Conservation (phyloP, 306 rosid species). For the Coriaria nepalensis region DNA sequence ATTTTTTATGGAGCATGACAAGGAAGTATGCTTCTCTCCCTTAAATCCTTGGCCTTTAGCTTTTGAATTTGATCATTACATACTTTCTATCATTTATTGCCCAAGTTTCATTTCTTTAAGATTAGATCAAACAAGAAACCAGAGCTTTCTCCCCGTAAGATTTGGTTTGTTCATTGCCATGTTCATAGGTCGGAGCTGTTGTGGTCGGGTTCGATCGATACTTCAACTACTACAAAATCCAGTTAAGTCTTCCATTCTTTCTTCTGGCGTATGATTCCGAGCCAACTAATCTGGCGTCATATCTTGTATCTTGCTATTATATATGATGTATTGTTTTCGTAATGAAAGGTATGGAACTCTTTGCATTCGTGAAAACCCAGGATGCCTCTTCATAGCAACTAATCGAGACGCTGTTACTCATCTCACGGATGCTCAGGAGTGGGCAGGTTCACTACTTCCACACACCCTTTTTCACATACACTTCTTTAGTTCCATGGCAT, state of each 20-base stretch:
- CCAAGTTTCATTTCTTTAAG: background rate
- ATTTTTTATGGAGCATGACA: conserved; percentile 80
- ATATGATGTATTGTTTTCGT: conserved; percentile 2
- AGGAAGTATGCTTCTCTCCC: conserved; percentile 41
- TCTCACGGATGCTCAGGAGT: conserved; percentile 98
- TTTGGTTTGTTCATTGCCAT: background rate
- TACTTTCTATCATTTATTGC: background rate
- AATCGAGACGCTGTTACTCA: conserved; percentile 98
- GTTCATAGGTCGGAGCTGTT: conserved; percentile 79
- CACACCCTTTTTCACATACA: conserved; percentile 3
- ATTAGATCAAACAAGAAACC: conserved; percentile 1
- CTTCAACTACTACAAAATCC: conserved; percentile 92
- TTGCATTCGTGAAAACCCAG: conserved; percentile 97
- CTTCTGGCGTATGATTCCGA: background rate
- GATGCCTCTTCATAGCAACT: conserved; percentile 94
- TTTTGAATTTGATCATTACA: conserved; percentile 1
- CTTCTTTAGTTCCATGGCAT: background rate
- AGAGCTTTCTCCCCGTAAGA: conserved; percentile 4
- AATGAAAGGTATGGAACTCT: conserved; percentile 80
- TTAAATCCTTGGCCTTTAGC: conserved; percentile 10
- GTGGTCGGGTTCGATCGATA: conserved; percentile 98
- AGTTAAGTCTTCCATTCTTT: conserved; percentile 42
- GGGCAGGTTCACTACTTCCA: conserved; percentile 67
- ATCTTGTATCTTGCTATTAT: background rate
- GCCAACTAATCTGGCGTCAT: background rate